Evolutionary conservation across 148 eudicot genomes (phyloP).

Genomic region (Vaccinium vitisidaea): DNA sequence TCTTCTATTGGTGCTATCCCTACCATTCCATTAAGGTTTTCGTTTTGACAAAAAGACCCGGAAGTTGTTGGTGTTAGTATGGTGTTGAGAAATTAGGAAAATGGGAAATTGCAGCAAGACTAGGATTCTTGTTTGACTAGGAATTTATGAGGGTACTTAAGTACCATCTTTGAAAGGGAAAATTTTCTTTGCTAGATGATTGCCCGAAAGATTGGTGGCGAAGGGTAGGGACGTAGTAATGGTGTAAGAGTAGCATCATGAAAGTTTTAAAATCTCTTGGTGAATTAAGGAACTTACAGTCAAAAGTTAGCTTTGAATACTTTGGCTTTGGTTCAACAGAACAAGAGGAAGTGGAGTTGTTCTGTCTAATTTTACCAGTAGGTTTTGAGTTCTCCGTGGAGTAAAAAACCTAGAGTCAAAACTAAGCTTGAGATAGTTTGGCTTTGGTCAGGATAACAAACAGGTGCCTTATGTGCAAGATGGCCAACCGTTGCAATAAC

Average conservation of each 20-base stretch:
- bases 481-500: not conserved
- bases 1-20: not conserved
- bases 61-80: not conserved
- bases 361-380: not conserved
- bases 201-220: not conserved
- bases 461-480: not conserved
- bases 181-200: not conserved
- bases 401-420: not conserved
- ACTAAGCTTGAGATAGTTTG: not conserved
- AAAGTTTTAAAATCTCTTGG: not conserved
- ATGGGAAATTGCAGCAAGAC: not conserved
- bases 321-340: not conserved
- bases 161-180: not conserved
- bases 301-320: not conserved
- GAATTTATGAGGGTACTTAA: not conserved
- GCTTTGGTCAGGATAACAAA: not conserved
- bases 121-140: not conserved
- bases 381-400: not conserved
- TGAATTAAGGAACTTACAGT: conserved; percentile 1
- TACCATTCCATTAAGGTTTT: not conserved
- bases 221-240: not conserved
- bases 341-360: not conserved
- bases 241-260: not conserved
- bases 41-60: not conserved
- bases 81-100: not conserved